Evolutionary conservation across 169 alveolate genomes (phyloP), one percentile per base, ranked within the genome.

Genomic region (Cryptosporidium felis): DNA sequence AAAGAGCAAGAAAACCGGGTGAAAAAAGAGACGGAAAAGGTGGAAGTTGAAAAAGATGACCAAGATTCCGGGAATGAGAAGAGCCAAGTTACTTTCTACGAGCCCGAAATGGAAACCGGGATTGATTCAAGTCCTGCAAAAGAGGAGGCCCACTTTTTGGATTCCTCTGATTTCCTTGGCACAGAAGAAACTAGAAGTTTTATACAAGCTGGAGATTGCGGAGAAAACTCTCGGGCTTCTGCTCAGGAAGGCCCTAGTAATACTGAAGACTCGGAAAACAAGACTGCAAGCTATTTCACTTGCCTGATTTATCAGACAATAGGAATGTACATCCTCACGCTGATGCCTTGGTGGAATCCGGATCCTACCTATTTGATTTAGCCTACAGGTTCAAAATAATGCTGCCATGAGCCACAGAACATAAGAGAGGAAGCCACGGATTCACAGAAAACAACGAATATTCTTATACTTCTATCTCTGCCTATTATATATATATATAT

Each of bases 331-430:
- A 38, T 74, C 30, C 30, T 74, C 46, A 74, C 85, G 21, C 67
- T 74, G 0, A 49, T 74, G 67, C 85, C 85, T 3, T 74, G 85
- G 85, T 74, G 85, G 85, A 74, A 74, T 53, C 85, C 85, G 26
- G 85, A 74, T 23, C 85, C 85, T 6, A 56, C 85, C 12, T 74
- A 74, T 53, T 34, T 74, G 0, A 28, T 74, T 21, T 74, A 56
- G 23, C 14, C n/a, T n/a, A n/a, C n/a, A n/a, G n/a, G n/a, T n/a
- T n/a, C n/a, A n/a, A n/a, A n/a, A n/a, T n/a, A n/a, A n/a, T n/a
- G n/a, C n/a, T n/a, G n/a, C n/a, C n/a, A n/a, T n/a, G n/a, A n/a
- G n/a, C n/a, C n/a, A n/a, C n/a, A n/a, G n/a, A n/a, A n/a, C n/a
- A n/a, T n/a, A n/a, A n/a, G n/a, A n/a, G n/a, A n/a, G n/a, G n/a